These are phyloP conservation scores for Pleurotus cornucopiae DNA, from an alignment of 768 basidiomycete genomes.

Conservation along the genomic window DNA sequence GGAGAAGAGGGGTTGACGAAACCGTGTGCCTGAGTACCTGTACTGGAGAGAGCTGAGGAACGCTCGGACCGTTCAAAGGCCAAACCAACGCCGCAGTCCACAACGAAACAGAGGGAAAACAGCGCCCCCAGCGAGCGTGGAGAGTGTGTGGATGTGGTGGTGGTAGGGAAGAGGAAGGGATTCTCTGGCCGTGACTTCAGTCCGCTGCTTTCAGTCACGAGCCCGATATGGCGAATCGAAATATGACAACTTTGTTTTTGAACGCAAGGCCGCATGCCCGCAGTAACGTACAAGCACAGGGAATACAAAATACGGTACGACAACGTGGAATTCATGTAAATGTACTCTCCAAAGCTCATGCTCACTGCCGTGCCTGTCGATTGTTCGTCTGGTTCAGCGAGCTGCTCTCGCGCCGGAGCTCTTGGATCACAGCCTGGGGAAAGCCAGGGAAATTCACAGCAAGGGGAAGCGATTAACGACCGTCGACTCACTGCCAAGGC, in stretches of 20 bases:
- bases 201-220: neutral
- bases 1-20: neutral
- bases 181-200: neutral
- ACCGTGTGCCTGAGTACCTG: neutral
- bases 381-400: slow-evolving; percentile 24
- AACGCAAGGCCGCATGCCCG: no score
- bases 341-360: neutral
- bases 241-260: no score
- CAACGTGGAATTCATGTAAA: neutral
- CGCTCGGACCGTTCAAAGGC: neutral
- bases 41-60: neutral
- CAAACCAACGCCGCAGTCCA: no score
- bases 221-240: neutral
- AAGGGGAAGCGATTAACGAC: slow-evolving; percentile 7
- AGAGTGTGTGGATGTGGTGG: no score
- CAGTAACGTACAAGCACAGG: no score
- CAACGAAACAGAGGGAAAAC: no score
- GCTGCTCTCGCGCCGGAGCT: slow-evolving; percentile 69
- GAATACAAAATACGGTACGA: neutral
- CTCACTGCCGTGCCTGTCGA: neutral
- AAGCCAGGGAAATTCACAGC: neutral
- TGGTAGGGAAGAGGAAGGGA: neutral
- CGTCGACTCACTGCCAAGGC: slow-evolving; percentile 66
- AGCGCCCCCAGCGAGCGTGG: no score
- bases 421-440: slow-evolving; percentile 75